phyloP scores from a whole-genome alignment of 2,329 filamentous ascomycete species.

The Coniochaeta sp. region DNA sequence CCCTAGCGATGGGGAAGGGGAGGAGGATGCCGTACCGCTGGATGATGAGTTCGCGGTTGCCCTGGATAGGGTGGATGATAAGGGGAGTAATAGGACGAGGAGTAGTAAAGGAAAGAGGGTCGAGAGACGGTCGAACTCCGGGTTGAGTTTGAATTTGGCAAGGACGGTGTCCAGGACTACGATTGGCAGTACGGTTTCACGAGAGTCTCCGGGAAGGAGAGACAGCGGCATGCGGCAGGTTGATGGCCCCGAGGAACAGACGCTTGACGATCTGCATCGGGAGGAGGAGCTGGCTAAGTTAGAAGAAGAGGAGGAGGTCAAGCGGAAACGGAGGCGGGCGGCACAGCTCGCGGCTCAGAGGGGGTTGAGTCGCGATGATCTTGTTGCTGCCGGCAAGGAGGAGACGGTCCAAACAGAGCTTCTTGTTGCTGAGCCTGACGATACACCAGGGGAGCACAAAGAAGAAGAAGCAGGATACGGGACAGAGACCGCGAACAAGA shows the following conservation, averaged over 20 bases:
- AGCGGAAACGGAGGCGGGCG: constrained; percentile 40
- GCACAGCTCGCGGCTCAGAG: constrained; percentile 44
- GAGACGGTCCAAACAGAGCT: constrained; percentile 14
- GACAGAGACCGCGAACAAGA: not conserved
- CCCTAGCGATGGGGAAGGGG: constrained; percentile 76
- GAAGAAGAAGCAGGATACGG: constrained; percentile 4
- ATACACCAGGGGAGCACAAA: not conserved
- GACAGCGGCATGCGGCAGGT: constrained; percentile 11
- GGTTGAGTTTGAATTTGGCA: constrained; percentile 21
- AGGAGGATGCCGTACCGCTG: constrained; percentile 87
- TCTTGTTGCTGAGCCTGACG: not conserved
- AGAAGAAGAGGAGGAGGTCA: constrained; percentile 47
- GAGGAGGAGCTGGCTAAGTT: constrained; percentile 45
- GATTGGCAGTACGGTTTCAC: constrained; percentile 33
- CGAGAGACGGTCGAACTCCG: constrained; percentile 26
- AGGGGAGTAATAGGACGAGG: constrained; percentile 58
- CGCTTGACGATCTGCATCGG: constrained; percentile 42
- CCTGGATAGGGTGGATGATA: constrained; percentile 68
- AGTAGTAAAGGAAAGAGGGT: constrained; percentile 50
- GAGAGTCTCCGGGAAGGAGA: constrained; percentile 6
- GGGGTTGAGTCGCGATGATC: constrained; percentile 33
- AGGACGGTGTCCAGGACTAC: constrained; percentile 55
- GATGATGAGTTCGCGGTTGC: constrained; percentile 88
- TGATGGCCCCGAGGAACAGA: constrained; percentile 19
- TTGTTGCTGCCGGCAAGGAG: constrained; percentile 21